These are phyloP conservation scores for Aspergillus baeticus DNA, from an alignment of 495 filamentous ascomycete species.

Conservation along the genomic window DNA sequence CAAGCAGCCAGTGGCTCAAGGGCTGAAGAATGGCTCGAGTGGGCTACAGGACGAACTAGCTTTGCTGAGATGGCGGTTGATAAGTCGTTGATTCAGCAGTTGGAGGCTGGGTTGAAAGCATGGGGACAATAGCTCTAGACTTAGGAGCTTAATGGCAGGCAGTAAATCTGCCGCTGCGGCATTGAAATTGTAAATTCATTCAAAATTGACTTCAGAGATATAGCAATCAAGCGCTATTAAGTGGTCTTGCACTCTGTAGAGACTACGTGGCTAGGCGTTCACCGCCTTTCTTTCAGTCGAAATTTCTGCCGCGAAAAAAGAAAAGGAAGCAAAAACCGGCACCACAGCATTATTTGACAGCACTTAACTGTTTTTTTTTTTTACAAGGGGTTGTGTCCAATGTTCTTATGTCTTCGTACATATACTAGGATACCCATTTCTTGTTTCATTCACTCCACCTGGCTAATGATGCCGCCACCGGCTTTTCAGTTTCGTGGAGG, in stretches of 20 bases:
- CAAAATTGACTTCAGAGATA: no score
- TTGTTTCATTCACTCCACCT: not conserved
- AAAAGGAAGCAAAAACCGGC: not conserved
- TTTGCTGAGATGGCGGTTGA: constrained; percentile 59
- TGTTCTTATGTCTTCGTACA: not conserved
- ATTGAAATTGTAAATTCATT: no score
- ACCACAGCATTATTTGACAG: not conserved
- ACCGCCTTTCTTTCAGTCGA: constrained; percentile 15
- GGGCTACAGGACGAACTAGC: constrained; percentile 57
- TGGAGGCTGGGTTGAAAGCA: constrained; percentile 25
- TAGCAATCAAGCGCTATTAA: no score
- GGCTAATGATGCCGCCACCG: constrained; percentile 21
- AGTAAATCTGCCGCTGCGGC: no score
- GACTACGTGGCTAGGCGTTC: no score
- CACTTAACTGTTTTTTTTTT: no score
- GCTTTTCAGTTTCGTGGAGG: constrained; percentile 43
- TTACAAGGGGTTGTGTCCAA: no score
- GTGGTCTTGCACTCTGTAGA: no score
- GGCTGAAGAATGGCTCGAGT: constrained; percentile 60
- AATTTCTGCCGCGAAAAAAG: constrained; percentile 10
- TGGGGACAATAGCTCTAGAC: not conserved
- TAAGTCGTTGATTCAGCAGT: constrained; percentile 33
- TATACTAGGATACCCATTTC: not conserved
- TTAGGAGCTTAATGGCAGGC: no score
- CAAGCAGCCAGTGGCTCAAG: constrained; percentile 50